Evolutionary conservation across 768 basidiomycete genomes (phyloP).

Genomic region (Lentinus tigrinus): DNA sequence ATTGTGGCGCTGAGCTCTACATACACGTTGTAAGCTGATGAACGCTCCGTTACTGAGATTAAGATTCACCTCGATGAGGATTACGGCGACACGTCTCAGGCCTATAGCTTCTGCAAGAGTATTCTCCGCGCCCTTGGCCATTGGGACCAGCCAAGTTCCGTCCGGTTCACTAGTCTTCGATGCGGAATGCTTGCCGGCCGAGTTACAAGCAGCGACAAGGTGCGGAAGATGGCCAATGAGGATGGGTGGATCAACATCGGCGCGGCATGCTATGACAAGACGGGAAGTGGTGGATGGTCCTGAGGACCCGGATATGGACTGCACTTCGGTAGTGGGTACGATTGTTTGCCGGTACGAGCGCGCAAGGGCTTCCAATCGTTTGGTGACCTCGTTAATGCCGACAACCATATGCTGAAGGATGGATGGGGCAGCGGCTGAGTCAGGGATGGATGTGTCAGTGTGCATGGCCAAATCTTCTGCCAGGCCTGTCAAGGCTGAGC

Average conservation of each 20-base stretch:
- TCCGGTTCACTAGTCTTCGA: conserved; percentile 10
- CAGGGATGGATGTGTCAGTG: not conserved
- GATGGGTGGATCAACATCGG: conserved; percentile 71
- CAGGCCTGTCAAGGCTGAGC: not conserved
- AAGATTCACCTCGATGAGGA: conserved; percentile 64
- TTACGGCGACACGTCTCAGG: conserved; percentile 60
- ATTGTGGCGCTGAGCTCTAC: conserved; percentile 35
- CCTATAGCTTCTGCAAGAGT: conserved; percentile 61
- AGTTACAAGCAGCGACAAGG: conserved; percentile 76
- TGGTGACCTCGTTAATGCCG: conserved; percentile 84
- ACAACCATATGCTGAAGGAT: conserved; percentile 50
- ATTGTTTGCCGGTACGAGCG: conserved; percentile 18
- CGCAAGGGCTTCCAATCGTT: conserved; percentile 62
- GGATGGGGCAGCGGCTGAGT: not conserved
- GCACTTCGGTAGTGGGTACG: not conserved
- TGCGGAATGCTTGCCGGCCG: conserved; percentile 24
- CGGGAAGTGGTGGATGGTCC: conserved; percentile 2
- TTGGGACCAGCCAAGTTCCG: conserved; percentile 54
- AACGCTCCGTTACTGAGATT: not conserved
- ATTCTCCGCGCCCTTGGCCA: conserved; percentile 68
- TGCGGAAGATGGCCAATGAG: conserved; percentile 75
- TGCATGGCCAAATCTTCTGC: too few relatives aligned
- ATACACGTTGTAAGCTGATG: not conserved
- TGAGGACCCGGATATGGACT: not conserved
- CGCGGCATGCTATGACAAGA: conserved; percentile 67